Base-by-base conservation (phyloP, 2,329 filamentous ascomycete genomes). In the Aspergillus uvarum region DNA sequence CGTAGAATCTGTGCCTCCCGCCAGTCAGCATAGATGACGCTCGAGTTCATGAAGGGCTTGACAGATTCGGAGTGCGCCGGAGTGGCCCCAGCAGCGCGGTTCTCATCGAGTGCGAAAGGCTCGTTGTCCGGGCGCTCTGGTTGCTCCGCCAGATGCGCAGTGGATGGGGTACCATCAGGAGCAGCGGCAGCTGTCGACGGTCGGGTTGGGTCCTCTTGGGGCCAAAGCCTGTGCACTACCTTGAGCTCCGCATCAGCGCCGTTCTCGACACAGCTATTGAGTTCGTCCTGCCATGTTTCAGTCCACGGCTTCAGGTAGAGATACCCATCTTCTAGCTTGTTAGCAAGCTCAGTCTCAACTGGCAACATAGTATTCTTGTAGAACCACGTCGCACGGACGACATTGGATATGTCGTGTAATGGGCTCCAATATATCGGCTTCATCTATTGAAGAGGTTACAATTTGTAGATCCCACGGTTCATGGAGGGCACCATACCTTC, bases 401-500 rank as follows among this genome's bases (percentile, higher is more conserved):
- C 92, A 38, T 87, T 82, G 6, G 91, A 89, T 32, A 96, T 85
- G 70, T 98, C 95, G 68, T 96, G 92, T 32, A 98, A 84, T 7
- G 95, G 94, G 19, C 89, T 93, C 95, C 95, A 99, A 73, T 99
- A 99, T 61, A 98, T 97, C 0, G 95, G 95, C 74, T 93, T 91
- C 92, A 99, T 96, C 70, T 91, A 83, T 12, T 44, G 35, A 16
- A 29, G 31, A 35, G 54, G 68, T 54, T 68, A 54, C 50, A 47
- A 1, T n/a, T 51, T 12, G 31, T 1, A 6, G 22, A 7, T 51
- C 24, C 7, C 53, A 16, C 11, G 26, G 5, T 16, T 5, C 50
- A 51, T 16, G 3, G n/a, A 24, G 26, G 22, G 21, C n/a, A 47
- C 8, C 35, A 59, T 68, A 76, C 74, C 69, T 78, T 80, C 59